These are phyloP conservation scores for Cetradonia linearis DNA, from an alignment of 495 filamentous ascomycete species.

Conservation along the genomic window DNA sequence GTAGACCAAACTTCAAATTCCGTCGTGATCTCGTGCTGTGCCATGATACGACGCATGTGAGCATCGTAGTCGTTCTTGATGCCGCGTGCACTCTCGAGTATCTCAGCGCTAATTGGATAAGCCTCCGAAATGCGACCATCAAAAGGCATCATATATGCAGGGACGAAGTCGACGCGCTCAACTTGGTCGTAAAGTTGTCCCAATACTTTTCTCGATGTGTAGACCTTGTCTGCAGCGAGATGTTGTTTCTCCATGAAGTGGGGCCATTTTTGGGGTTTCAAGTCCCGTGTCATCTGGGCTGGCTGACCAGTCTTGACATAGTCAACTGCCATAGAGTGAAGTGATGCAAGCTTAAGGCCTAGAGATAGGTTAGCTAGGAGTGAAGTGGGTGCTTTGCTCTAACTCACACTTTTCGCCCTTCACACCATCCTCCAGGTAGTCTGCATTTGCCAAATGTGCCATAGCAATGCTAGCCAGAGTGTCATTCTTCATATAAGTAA, in stretches of 20 bases:
- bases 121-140: conserved; percentile 65
- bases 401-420: conserved; percentile 54
- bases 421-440: conserved; percentile 50
- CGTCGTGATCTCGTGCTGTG: conserved; percentile 71
- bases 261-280: conserved; percentile 57
- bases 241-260: conserved; percentile 82
- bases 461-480: conserved; percentile 67
- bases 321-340: conserved; percentile 89
- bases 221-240: conserved; percentile 41
- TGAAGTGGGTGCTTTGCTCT: background rate
- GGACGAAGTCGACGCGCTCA: conserved; percentile 56
- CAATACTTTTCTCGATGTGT: conserved; percentile 61
- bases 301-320: conserved; percentile 81
- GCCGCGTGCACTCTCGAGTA: conserved; percentile 47
- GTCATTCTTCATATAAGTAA: conserved; percentile 90
- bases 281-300: conserved; percentile 52
- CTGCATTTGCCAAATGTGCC: conserved; percentile 72
- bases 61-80: conserved; percentile 73
- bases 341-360: conserved; percentile 57
- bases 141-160: conserved; percentile 59
- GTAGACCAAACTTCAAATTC: conserved; percentile 89
- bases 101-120: conserved; percentile 42
- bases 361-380: conserved; percentile 7
- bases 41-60: conserved; percentile 68
- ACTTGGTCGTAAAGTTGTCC: conserved; percentile 76